phyloP scores from a whole-genome alignment of 148 eudicot genomes.

The Chenopodium album region DNA sequence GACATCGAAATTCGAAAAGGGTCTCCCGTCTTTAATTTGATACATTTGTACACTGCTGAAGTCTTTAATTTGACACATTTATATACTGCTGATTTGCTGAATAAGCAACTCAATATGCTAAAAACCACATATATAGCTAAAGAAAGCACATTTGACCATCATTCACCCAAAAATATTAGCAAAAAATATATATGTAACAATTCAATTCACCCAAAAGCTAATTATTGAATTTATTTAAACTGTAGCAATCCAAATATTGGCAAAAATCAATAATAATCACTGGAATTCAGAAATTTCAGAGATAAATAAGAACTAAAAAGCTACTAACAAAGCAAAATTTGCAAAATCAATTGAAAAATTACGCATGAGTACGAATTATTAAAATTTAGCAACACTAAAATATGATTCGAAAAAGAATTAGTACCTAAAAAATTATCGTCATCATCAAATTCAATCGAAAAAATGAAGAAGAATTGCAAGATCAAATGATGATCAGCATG shows the following conservation, averaged over 20 bases:
- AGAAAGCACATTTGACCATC: neutral
- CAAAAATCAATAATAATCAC: no score
- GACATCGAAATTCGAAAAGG: neutral
- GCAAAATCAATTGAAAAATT: neutral
- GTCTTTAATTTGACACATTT: neutral
- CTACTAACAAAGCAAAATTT: neutral
- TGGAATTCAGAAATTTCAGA: no score
- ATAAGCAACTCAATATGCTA: neutral
- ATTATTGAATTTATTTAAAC: neutral
- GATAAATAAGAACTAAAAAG: neutral
- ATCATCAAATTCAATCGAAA: neutral
- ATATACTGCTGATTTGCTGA: neutral
- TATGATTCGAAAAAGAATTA: neutral
- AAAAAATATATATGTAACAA: no score
- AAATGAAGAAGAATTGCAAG: neutral
- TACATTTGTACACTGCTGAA: neutral
- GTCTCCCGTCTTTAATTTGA: neutral
- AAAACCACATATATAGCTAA: neutral
- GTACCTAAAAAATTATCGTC: slow-evolving; percentile 15
- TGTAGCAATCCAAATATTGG: neutral
- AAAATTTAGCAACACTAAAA: neutral
- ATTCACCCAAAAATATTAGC: neutral
- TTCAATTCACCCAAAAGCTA: no score
- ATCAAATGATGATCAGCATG: neutral
- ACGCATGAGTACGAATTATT: neutral